phyloP scores from a whole-genome alignment of 1,284 basidiomycete species.

The Schizophyllum commune region DNA sequence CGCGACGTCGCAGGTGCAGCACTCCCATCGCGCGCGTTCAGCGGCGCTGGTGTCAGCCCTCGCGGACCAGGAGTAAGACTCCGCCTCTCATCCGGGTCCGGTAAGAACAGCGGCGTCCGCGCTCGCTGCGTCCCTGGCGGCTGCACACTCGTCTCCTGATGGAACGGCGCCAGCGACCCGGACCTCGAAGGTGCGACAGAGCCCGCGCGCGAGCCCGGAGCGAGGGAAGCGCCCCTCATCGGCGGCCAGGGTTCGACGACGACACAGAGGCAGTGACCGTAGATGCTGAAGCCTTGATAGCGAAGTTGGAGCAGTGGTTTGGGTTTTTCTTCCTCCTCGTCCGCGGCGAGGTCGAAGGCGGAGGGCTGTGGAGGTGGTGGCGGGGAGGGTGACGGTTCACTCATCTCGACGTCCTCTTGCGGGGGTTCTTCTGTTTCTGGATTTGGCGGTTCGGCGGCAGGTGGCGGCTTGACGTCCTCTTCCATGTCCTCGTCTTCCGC shows the following conservation, averaged over 20 bases:
- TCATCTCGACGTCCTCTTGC: conserved; percentile 1
- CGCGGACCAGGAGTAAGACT: neutral
- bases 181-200: conserved; percentile 25
- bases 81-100: conserved; percentile 28
- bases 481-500: conserved; percentile 19
- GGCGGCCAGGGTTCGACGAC: conserved; percentile 73
- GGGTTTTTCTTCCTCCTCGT: conserved; percentile 60
- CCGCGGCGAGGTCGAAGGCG: conserved; percentile 29
- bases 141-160: neutral
- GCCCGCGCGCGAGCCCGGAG: conserved; percentile 11
- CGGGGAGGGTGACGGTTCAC: neutral
- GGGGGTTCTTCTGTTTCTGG: too few relatives aligned
- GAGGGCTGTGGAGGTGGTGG: neutral
- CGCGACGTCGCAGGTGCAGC: conserved; percentile 29
- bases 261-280: conserved; percentile 64
- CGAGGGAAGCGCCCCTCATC: conserved; percentile 30
- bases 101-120: conserved; percentile 61
- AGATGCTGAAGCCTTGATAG: conserved; percentile 61
- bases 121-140: conserved; percentile 19
- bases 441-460: neutral
- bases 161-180: conserved; percentile 22
- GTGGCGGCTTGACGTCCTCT: conserved; percentile 5
- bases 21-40: conserved; percentile 19
- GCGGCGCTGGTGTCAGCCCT: neutral
- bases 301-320: conserved; percentile 59